Evolutionary conservation across 208 protist species (phyloP), one percentile per base, ranked within the genome.

Genomic region (Wallacemonas sp.): DNA sequence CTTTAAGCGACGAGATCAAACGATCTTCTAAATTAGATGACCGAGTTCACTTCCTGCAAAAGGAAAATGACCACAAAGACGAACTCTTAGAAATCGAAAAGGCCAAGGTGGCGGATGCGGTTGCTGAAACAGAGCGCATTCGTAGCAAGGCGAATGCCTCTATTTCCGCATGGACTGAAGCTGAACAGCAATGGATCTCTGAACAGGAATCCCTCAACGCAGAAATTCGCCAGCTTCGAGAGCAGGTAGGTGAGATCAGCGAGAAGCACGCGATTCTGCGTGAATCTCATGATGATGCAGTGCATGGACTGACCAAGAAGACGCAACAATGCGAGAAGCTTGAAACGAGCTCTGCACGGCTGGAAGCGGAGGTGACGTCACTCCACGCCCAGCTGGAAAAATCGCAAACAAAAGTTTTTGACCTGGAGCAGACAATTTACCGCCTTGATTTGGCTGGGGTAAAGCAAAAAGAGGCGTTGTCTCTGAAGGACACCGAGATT

Each of bases 401-500:
- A 26, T 70, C 83, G 21, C 82, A 85, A 56, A 87, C 79, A 60
- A 78, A 82, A 21, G 77, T 86, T 22, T 84, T 79, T 49, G 77
- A 80, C 14, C 67, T 86, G 0, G 85, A 90, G 63, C 80, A 91
- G 66, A 85, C 78, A 0, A 70, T 90, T 26, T 82, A 83, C 60
- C 87, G 86, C 14, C 78, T 91, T 12, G 73, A 92, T 66, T 46
- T 82, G 34, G 88, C 82, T 1, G 79, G 81, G 1, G 76, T 69
- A 24, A 90, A 92, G 24, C 82, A 80, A 67, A 75, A 82, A 28
- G 85, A 90, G 47, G 80, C 75, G 24, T 77, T 88, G 8, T 61
- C 66, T 58, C 63, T 80, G 15, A 95, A 95, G 61, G 88, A 95
- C 14, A 81, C 77, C 1, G 88, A 91, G 69, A 81, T 90, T 28